Percentiles rank a stretch among this genome's conserved stretches.
Evolutionary conservation across 2,329 filamentous ascomycete genomes (phyloP).

Genomic region (Arthrobotrys conoides): DNA sequence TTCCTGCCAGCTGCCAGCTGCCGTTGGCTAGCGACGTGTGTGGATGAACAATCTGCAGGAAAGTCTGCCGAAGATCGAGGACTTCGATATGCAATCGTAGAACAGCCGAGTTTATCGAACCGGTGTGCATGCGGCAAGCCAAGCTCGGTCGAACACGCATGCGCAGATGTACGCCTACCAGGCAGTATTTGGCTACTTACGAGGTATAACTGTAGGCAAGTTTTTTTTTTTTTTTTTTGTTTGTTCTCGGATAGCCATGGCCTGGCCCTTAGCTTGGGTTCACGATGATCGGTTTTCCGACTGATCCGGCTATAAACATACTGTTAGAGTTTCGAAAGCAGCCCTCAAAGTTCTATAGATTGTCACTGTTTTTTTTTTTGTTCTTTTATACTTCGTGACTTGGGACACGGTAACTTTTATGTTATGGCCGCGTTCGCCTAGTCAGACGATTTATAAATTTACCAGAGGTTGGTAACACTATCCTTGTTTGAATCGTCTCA

Average conservation of each 20-base stretch:
- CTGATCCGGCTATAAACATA: constrained; percentile 41
- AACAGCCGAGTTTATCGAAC: constrained; percentile 26
- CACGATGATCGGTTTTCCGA: constrained; percentile 49
- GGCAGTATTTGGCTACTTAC: constrained; percentile 17
- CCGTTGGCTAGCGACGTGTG: neutral
- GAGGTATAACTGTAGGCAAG: neutral
- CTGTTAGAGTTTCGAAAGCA: constrained; percentile 24
- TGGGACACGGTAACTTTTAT: constrained; percentile 51
- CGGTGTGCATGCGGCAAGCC: constrained; percentile 3
- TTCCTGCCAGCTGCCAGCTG: neutral
- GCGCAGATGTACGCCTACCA: constrained; percentile 23
- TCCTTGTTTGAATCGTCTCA: neutral
- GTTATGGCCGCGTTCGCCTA: constrained; percentile 41
- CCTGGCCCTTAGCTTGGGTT: constrained; percentile 9
- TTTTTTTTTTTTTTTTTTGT: neutral
- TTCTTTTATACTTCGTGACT: constrained; percentile 47
- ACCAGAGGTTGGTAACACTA: constrained; percentile 20
- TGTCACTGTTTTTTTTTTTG: too few relatives aligned
- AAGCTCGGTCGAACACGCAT: constrained; percentile 6
- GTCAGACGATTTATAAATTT: constrained; percentile 14
- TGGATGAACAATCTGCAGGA: constrained; percentile 19
- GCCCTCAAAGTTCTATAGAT: constrained; percentile 12
- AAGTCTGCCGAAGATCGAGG: constrained; percentile 39
- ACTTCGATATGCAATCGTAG: constrained; percentile 46
- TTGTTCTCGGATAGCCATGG: constrained; percentile 11